Conservation (phyloP, 148 eudicot genomes). For the Nepenthes gracilis region DNA sequence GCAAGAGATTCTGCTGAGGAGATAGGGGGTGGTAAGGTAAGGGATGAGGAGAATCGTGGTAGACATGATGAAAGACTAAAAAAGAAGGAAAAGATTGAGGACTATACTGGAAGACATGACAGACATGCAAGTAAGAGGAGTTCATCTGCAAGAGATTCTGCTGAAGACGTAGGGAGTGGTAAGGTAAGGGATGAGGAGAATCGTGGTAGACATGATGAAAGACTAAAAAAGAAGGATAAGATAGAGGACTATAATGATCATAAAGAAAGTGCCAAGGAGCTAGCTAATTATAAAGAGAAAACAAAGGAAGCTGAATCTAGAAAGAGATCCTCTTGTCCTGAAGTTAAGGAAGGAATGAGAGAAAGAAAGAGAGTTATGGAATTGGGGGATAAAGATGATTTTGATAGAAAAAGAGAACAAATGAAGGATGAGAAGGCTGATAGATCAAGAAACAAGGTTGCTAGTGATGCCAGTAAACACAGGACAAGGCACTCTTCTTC, state of each 20-base stretch:
- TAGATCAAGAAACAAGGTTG: slow-evolving; percentile 45
- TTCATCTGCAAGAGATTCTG: slow-evolving; percentile 29
- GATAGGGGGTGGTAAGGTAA: slow-evolving; percentile 25
- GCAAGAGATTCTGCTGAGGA: slow-evolving; percentile 30
- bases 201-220: slow-evolving; percentile 41
- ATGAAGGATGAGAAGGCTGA: slow-evolving; percentile 53
- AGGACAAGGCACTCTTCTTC: slow-evolving; percentile 63
- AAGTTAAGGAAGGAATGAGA: slow-evolving; percentile 42
- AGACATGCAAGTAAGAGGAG: slow-evolving; percentile 35
- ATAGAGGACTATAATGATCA: slow-evolving; percentile 28
- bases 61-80: slow-evolving; percentile 42
- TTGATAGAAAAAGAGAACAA: slow-evolving; percentile 42
- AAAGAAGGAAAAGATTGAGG: slow-evolving; percentile 35
- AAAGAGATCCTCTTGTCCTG: slow-evolving; percentile 39
- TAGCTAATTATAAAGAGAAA: slow-evolving; percentile 39
- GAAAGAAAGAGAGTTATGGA: slow-evolving; percentile 43
- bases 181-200: slow-evolving; percentile 29
- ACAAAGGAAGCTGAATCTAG: slow-evolving; percentile 44
- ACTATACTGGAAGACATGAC: slow-evolving; percentile 32
- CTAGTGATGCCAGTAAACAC: slow-evolving; percentile 49
- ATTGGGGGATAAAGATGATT: slow-evolving; percentile 40
- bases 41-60: slow-evolving; percentile 25
- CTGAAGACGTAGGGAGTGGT: slow-evolving; percentile 24
- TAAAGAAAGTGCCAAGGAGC: slow-evolving; percentile 52
- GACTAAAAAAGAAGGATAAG: slow-evolving; percentile 35